Base-by-base conservation (phyloP, 805 yeast genomes). In the Starmerella apicola region DNA sequence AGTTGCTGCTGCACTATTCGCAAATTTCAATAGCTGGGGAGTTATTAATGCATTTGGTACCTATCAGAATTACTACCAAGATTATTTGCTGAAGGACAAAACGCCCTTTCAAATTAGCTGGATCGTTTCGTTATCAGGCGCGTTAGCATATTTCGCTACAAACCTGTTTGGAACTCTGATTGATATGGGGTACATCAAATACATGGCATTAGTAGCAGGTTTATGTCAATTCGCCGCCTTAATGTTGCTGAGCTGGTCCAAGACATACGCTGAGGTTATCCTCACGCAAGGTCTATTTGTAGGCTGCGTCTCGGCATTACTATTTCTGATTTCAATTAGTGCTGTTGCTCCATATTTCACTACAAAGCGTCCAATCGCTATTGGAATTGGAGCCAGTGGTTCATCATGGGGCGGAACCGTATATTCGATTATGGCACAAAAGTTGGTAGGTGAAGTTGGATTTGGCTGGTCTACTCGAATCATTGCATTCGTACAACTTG, bases 391-490 rank as follows among this genome's bases (percentile, higher is more conserved):
- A 0, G 66, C 72, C 2, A 52, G 66, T 7, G 76, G 76, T n/a
- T 71, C 75, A 0, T 64, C 73, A 4, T 50, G 70, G 10, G 77
- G 77, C 4, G 73, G 74, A 10, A 55, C 68, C 38, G 39, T 67
- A 17, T 69, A 67, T 51, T 72, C 76, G 12, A 54, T 68, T 31
- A 59, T 67, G 60, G 61, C 71, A 16, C 61, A 67, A 32, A 53
- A 52, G 17, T 53, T 70, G 35, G 62, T 67, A 36, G 43, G 48
- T 5, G 50, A 55, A 12, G 62, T 70, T 19, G 78, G 78, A 1
- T 72, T 69, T 49, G 62, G 60, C 12, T 73, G 78, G 78, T 67
- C 73, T 3, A 60, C 70, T 32, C 60, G 78, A 38, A 58, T 64
- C 12, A 55, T 71, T 34, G 72, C 71, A 0, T 65, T 73, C 45